Evolutionary conservation across 805 yeast species (phyloP).

Genomic region (Teunomyces lycoperdinae): DNA sequence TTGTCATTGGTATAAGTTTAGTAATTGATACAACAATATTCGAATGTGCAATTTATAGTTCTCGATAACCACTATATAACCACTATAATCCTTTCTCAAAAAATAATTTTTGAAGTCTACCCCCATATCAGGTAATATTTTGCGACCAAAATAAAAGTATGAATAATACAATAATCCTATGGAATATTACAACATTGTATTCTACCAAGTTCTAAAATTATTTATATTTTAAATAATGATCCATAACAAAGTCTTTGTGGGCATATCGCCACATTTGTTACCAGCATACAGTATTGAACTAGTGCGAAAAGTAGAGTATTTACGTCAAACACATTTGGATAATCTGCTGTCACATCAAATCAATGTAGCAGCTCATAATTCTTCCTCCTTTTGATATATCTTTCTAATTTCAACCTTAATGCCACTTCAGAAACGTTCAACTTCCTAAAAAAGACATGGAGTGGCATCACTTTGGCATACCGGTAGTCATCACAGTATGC

Average conservation of each 20-base stretch:
- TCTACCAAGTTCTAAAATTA: no score
- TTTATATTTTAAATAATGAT: no score
- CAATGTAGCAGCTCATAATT: neutral
- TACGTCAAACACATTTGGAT: neutral
- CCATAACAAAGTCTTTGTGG: no score
- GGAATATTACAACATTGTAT: no score
- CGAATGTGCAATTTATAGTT: neutral
- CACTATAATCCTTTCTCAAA: slow-evolving; percentile 1
- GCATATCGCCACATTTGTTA: no score
- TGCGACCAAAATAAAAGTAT: no score
- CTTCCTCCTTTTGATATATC: neutral
- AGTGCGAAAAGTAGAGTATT: neutral
- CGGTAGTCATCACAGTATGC: slow-evolving; percentile 1
- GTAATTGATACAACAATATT: neutral
- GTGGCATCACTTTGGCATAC: slow-evolving; percentile 1
- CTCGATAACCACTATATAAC: slow-evolving; percentile 5
- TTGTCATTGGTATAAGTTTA: neutral
- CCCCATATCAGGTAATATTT: no score
- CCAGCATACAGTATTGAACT: no score
- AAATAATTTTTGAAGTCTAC: neutral
- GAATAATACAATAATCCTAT: no score
- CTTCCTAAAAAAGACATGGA: neutral
- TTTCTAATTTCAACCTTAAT: neutral
- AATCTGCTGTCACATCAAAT: neutral
- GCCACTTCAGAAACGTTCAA: neutral